Percentiles rank a stretch among this genome's conserved stretches.
Conservation (phyloP, 768 basidiomycete genomes). For the Russula brevipes region DNA sequence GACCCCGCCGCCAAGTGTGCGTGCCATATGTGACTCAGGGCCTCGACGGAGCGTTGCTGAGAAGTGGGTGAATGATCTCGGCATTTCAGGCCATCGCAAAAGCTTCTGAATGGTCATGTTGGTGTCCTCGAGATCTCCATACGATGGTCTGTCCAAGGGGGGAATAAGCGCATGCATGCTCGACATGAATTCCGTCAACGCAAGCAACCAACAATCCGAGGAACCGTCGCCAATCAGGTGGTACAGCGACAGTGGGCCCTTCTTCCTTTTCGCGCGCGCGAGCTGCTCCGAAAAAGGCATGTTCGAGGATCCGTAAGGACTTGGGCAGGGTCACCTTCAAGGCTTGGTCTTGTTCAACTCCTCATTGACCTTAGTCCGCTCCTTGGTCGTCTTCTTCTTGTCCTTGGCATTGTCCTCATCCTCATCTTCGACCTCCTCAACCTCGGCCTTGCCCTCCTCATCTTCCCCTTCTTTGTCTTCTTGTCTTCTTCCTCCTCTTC, state of each 20-base stretch:
- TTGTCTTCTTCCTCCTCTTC: conserved; percentile 45
- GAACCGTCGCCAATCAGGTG: not conserved
- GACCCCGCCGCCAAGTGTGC: not conserved
- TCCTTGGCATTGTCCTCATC: conserved; percentile 71
- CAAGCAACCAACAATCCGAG: not conserved
- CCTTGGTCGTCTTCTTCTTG: conserved; percentile 93
- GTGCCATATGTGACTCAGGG: not conserved
- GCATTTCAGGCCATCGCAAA: conserved; percentile 1
- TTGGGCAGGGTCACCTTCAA: not conserved
- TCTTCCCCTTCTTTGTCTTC: conserved; percentile 52
- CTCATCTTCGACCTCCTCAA: conserved; percentile 58
- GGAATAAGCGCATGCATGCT: not conserved
- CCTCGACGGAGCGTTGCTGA: not conserved
- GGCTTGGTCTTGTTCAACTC: conserved; percentile 88
- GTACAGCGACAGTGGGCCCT: not conserved
- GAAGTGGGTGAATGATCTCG: not conserved
- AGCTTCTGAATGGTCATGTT: not conserved
- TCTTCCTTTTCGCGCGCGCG: not conserved
- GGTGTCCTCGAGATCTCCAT: conserved; percentile 1
- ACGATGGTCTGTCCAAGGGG: not conserved
- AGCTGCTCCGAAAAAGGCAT: not conserved
- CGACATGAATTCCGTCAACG: not conserved
- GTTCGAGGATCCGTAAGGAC: not conserved
- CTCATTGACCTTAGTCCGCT: conserved; percentile 81
- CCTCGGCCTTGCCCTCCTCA: conserved; percentile 75